Conservation (phyloP, 345 rosid genomes). For the Citrus inodora region DNA sequence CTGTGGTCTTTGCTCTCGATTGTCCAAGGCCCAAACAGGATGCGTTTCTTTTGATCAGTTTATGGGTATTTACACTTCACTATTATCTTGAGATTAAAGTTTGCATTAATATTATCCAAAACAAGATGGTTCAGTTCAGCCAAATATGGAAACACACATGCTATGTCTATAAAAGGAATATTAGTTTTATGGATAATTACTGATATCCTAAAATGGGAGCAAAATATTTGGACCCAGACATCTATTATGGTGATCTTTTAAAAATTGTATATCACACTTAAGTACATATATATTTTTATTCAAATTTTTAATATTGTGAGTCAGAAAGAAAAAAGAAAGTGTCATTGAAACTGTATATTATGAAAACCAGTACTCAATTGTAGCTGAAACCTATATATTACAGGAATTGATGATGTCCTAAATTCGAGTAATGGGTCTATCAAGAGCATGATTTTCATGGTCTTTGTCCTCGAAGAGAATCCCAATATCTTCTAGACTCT, state of each 20-base stretch:
- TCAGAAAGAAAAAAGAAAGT: too few species aligned
- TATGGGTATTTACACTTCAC: background rate
- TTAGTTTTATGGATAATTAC: background rate
- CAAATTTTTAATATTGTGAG: too few species aligned
- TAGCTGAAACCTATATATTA: background rate
- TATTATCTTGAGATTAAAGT: too few species aligned
- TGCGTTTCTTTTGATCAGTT: background rate
- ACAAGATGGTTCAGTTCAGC: background rate
- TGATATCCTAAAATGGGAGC: background rate
- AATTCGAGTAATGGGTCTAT: too few species aligned
- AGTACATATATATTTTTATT: too few species aligned
- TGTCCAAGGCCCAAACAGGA: background rate
- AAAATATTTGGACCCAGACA: too few species aligned
- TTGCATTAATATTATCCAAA: background rate
- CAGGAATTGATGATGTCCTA: background rate
- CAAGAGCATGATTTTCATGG: background rate
- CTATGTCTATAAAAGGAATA: background rate
- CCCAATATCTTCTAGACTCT: slow-evolving; percentile 64
- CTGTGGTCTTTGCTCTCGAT: background rate
- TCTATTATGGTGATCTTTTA: too few species aligned
- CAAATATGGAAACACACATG: background rate
- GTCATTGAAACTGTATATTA: background rate
- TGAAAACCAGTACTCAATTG: background rate
- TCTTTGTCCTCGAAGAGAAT: slow-evolving; percentile 44
- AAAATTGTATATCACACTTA: too few species aligned